These are phyloP conservation scores for Gossypium aridum DNA, from an alignment of 441 rosid genomes.

Conservation along the genomic window DNA sequence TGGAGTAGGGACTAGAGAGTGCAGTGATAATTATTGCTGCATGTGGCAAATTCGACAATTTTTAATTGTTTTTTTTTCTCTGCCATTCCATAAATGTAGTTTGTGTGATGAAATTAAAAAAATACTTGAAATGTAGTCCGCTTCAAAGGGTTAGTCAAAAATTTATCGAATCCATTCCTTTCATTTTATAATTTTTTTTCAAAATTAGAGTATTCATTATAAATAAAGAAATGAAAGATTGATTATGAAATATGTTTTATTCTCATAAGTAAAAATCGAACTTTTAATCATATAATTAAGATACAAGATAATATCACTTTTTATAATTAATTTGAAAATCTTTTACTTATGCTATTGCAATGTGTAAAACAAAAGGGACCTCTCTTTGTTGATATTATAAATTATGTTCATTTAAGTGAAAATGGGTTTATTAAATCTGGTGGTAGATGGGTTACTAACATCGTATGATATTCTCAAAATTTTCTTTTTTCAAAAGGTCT, in stretches of 20 bases:
- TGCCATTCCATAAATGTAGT: slow-evolving; percentile 9
- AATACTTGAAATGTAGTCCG: slow-evolving; percentile 13
- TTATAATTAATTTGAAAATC: slow-evolving; percentile 2
- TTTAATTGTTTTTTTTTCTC: no score
- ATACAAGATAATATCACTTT: no score
- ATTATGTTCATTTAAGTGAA: background rate
- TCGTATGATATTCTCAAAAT: background rate
- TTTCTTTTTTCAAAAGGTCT: background rate
- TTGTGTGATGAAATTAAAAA: slow-evolving; percentile 15
- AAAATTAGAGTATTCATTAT: no score
- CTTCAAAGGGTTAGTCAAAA: slow-evolving; percentile 15
- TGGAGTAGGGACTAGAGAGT: background rate
- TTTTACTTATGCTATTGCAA: background rate
- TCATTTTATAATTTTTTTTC: background rate
- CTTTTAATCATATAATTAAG: no score
- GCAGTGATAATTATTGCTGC: background rate
- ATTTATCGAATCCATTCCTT: background rate
- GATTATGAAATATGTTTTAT: no score
- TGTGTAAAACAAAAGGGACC: slow-evolving; percentile 20
- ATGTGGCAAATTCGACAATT: background rate
- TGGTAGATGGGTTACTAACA: background rate
- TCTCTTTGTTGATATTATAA: background rate
- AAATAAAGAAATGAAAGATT: no score
- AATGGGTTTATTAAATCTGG: background rate
- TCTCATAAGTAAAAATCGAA: accelerated